A percentile compares a stretch with the other conserved stretches of the same genome.
Evolutionary conservation across 768 basidiomycete genomes (phyloP).

Genomic region (Suillus ampliporus): DNA sequence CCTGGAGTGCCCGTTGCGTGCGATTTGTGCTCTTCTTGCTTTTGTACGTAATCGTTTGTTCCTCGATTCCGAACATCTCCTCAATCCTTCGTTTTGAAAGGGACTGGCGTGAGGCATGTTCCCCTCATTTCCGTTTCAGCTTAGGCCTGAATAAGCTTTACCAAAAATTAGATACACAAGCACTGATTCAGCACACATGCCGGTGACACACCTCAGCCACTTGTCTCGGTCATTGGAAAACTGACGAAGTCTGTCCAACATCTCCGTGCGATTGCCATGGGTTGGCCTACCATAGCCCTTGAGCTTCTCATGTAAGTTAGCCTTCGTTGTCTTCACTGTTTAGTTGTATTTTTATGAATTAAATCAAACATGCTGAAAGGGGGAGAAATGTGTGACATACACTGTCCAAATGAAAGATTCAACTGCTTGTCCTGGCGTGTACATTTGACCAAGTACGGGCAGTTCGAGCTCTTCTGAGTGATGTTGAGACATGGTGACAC

Average conservation of each 20-base stretch:
- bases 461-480: slow-evolving; percentile 1
- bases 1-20: slow-evolving; percentile 5
- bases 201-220: slow-evolving; percentile 21
- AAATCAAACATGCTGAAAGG: neutral
- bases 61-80: neutral
- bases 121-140: slow-evolving; percentile 6
- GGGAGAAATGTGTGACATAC: neutral
- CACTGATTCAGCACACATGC: neutral
- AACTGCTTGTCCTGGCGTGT: neutral
- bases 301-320: slow-evolving; percentile 5
- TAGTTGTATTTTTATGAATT: neutral
- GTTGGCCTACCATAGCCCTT: slow-evolving; percentile 14
- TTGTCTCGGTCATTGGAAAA: slow-evolving; percentile 18
- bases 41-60: slow-evolving; percentile 6
- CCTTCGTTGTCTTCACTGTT: slow-evolving; percentile 8
- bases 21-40: slow-evolving; percentile 10
- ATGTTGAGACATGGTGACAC: neutral
- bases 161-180: too few relatives aligned
- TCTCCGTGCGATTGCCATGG: slow-evolving; percentile 9
- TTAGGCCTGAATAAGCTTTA: slow-evolving; percentile 6
- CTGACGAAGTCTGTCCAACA: slow-evolving; percentile 16
- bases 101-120: neutral
- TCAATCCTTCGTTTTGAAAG: slow-evolving; percentile 8
- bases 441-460: slow-evolving; percentile 1
- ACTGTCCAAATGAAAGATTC: neutral